Evolutionary conservation across 2,329 filamentous ascomycete genomes (phyloP).

Genomic region (Hypoxylon sp.): DNA sequence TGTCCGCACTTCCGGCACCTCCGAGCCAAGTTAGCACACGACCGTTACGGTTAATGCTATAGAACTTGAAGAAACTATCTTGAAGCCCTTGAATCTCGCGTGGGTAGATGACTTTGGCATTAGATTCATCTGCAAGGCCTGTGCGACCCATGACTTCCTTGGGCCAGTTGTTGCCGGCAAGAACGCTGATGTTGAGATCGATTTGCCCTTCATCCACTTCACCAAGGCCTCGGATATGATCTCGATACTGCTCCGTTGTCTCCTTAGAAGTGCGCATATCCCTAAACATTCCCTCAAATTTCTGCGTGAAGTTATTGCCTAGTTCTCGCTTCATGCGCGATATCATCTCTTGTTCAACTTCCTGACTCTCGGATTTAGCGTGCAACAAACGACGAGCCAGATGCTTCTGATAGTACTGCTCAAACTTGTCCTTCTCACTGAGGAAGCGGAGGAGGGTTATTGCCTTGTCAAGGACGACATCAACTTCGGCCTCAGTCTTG

Average conservation of each 20-base stretch:
- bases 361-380: constrained; percentile 89
- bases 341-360: constrained; percentile 96
- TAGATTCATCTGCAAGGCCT: constrained; percentile 62
- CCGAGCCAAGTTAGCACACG: constrained; percentile 87
- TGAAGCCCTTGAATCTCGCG: constrained; percentile 79
- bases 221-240: constrained; percentile 69
- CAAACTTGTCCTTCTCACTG: constrained; percentile 92
- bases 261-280: constrained; percentile 92
- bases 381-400: constrained; percentile 88
- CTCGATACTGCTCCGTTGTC: constrained; percentile 81
- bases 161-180: constrained; percentile 96
- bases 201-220: constrained; percentile 71
- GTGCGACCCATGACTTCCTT: constrained; percentile 83
- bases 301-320: constrained; percentile 91
- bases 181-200: constrained; percentile 85
- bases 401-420: constrained; percentile 98
- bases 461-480: constrained; percentile 86
- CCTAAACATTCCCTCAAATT: constrained; percentile 97
- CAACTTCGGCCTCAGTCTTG: constrained; percentile 90
- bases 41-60: constrained; percentile 87
- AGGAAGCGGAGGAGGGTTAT: constrained; percentile 90
- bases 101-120: constrained; percentile 77
- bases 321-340: constrained; percentile 97
- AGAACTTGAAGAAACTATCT: constrained; percentile 89
- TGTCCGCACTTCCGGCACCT: constrained; percentile 81